Percentiles rank a stretch among this genome's conserved stretches.
Evolutionary conservation across 768 basidiomycete genomes (phyloP).

Genomic region (Leccinum uliginosum): DNA sequence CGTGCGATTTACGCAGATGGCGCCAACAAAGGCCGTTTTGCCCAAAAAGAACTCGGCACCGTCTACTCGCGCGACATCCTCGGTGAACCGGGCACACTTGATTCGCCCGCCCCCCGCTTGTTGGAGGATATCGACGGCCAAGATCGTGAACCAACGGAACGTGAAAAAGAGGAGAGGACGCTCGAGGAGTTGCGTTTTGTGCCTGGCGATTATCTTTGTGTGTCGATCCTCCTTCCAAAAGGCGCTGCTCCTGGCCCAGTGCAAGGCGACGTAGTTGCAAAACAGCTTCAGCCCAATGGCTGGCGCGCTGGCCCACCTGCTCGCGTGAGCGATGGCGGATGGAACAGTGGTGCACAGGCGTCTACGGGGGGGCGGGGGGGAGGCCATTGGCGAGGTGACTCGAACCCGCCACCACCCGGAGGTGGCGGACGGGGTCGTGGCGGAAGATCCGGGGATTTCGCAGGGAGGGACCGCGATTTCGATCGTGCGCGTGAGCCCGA

Average conservation of each 20-base stretch:
- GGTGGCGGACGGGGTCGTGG: conserved; percentile 42
- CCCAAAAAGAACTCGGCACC: conserved; percentile 74
- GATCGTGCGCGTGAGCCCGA: conserved; percentile 40
- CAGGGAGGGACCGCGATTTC: conserved; percentile 34
- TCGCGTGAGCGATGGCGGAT: conserved; percentile 44
- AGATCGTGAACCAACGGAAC: conserved; percentile 33
- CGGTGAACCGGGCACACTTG: conserved; percentile 68
- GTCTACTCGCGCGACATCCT: conserved; percentile 84
- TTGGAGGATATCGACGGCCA: conserved; percentile 45
- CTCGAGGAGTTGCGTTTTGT: conserved; percentile 77
- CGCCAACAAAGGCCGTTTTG: conserved; percentile 63
- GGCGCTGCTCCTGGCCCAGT: conserved; percentile 40
- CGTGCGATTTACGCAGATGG: conserved; percentile 75
- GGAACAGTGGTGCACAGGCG: conserved; percentile 39
- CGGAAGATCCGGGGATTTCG: conserved; percentile 32
- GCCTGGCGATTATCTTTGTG: conserved; percentile 74
- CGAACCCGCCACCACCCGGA: conserved; percentile 44
- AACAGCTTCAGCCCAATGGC: conserved; percentile 33
- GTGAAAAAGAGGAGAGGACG: conserved; percentile 61
- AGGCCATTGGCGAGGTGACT: conserved; percentile 75
- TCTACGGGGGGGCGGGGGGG: conserved; percentile 50
- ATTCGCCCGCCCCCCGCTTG: conserved; percentile 54
- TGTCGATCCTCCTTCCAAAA: conserved; percentile 75
- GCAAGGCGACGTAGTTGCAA: conserved; percentile 43
- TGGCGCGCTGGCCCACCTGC: conserved; percentile 34